Evolutionary conservation across 352 stramenopile species (phyloP), one percentile per base, ranked within the genome.

Genomic region (Blastocystis sp.): DNA sequence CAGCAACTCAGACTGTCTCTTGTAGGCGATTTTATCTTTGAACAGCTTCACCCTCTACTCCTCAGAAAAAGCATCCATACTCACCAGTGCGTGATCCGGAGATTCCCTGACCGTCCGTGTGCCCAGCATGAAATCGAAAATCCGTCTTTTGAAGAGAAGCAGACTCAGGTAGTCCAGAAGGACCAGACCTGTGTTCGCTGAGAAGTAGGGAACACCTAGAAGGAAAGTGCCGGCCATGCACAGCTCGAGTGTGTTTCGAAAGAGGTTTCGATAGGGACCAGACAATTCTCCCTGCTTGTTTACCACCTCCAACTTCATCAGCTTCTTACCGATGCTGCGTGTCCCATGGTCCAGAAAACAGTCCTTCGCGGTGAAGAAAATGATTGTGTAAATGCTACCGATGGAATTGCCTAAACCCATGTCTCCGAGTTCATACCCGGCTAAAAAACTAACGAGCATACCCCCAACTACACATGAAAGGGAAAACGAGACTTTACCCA

Each of bases 221-320:
- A 79, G 59, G 20, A 41, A 45, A 54, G 68, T 79, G 50, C 54
- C 24, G 43, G 34, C 20, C 20, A 41, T 79, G 37, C 20, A 53
- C 24, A 79, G 39, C 50, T 79, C 68, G 26, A 81, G n/a, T 55
- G 45, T 24, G 45, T 81, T 81, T n/a, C 70, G 70, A 53, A 64
- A 81, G 45, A 63, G 65, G 70, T 63, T 81, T 20, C 39, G 70
- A 43, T 81, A 81, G 4, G 50, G 70, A 30, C 70, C 45, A 18
- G 70, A 63, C 3, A 81, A 8, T 41, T 81, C 70, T 63, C 70
- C 70, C n/a, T 81, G 70, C 18, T 81, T 81, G n/a, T 81, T 81
- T 18, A 81, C 70, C 1, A 81, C 34, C 45, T 81, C 70, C 50
- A 81, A 47, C n/a, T 81, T 64, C 70, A 81, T 81, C 24, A 81